Conservation (phyloP, 805 yeast genomes). For the Monosporozyma aerobia region DNA sequence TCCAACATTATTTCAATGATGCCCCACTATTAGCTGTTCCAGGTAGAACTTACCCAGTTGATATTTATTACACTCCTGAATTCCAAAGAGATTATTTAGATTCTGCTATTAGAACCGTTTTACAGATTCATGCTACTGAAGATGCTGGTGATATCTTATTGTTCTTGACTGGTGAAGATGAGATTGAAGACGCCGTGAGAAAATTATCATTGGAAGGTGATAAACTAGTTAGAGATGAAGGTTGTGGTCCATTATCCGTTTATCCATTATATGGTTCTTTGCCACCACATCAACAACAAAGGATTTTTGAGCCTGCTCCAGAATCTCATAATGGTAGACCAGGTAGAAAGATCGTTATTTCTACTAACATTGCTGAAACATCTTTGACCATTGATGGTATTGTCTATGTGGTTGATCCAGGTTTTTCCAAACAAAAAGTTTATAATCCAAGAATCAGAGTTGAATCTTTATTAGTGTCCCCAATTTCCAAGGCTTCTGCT, state of each 20-base stretch:
- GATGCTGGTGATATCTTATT: constrained; percentile 83
- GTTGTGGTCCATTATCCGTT: constrained; percentile 80
- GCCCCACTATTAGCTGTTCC: constrained; percentile 96
- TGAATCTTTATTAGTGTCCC: constrained; percentile 87
- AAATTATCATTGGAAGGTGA: constrained; percentile 84
- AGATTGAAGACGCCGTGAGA: constrained; percentile 93
- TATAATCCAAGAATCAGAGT: constrained; percentile 95
- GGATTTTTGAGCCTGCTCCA: constrained; percentile 85
- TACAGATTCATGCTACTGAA: constrained; percentile 95
- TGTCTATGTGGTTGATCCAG: constrained; percentile 95
- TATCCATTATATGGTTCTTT: constrained; percentile 94
- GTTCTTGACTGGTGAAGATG: constrained; percentile 94
- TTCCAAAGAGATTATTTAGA: constrained; percentile 91
- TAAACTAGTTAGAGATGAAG: constrained; percentile 78
- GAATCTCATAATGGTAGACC: constrained; percentile 69
- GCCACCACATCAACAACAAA: constrained; percentile 93
- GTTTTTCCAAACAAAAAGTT: constrained; percentile 92
- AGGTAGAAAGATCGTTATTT: constrained; percentile 87
- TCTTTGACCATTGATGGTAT: constrained; percentile 96
- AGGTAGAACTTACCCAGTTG: constrained; percentile 97
- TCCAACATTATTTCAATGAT: constrained; percentile 77
- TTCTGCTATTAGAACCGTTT: constrained; percentile 88
- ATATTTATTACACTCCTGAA: constrained; percentile 93
- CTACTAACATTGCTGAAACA: constrained; percentile 96
- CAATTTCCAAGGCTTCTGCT: constrained; percentile 94